A percentile compares a stretch with the other conserved stretches of the same genome.
Evolutionary conservation across 176 grass and related monocot genomes (phyloP).

Genomic region (Oryza meridionalis): DNA sequence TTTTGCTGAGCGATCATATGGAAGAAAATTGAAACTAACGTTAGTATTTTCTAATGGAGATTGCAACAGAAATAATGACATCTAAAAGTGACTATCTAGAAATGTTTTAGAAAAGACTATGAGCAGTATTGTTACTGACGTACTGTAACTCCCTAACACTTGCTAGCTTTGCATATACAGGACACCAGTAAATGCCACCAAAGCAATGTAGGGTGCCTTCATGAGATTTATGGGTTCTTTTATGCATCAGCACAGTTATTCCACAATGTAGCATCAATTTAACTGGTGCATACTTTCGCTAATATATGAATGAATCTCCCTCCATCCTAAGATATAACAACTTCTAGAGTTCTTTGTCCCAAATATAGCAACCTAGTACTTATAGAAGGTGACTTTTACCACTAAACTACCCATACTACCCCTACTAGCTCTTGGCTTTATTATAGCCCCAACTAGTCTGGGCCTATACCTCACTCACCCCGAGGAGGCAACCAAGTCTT

Average conservation of each 20-base stretch:
- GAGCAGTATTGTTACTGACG: conserved; percentile 15
- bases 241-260: conserved; percentile 5
- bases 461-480: no score
- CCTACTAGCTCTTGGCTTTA: no score
- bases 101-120: conserved; percentile 18
- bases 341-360: no score
- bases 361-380: no score
- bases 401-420: no score
- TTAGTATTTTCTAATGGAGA: no score
- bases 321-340: no score
- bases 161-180: conserved; percentile 20
- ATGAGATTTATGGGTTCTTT: conserved; percentile 32
- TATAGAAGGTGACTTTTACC: no score
- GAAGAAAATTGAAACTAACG: neutral
- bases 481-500: no score
- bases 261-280: neutral
- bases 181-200: conserved; percentile 4
- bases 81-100: conserved; percentile 17
- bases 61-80: neutral
- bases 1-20: no score
- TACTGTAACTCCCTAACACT: conserved; percentile 13
- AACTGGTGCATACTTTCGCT: conserved; percentile 25
- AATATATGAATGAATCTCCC: neutral
- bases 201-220: neutral
- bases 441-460: no score